Conservation (phyloP, 2,329 filamentous ascomycete species). For the Xylaria sp. region DNA sequence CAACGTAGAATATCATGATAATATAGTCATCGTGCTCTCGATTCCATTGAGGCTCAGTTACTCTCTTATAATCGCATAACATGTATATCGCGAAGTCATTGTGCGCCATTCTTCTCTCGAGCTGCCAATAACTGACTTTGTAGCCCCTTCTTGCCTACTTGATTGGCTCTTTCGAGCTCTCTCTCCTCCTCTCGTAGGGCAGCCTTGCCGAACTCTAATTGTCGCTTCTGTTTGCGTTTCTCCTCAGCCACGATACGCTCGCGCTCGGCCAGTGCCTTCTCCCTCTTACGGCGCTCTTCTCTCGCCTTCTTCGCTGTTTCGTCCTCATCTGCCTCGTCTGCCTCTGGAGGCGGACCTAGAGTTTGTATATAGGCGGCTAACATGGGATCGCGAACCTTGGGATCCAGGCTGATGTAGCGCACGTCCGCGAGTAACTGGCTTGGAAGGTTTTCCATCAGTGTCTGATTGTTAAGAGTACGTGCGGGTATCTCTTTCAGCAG, state of each 20-base stretch:
- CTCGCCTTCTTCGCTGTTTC: conserved; percentile 61
- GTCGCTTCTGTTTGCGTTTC: conserved; percentile 68
- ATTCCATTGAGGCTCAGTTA: conserved; percentile 18
- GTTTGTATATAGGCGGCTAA: conserved; percentile 74
- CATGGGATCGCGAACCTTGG: conserved; percentile 70
- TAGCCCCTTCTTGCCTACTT: conserved; percentile 73
- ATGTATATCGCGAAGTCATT: conserved; percentile 13
- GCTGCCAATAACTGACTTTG: conserved; percentile 66
- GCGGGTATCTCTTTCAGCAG: conserved; percentile 72
- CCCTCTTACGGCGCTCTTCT: conserved; percentile 67
- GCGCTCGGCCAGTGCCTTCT: conserved; percentile 74
- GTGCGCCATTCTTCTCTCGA: conserved; percentile 35
- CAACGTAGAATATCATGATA: conserved; percentile 3
- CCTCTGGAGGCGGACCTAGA: conserved; percentile 66
- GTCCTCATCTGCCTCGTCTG: conserved; percentile 60
- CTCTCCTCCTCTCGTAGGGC: conserved; percentile 73
- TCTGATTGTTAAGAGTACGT: conserved; percentile 68
- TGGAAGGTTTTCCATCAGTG: conserved; percentile 68
- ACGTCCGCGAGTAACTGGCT: conserved; percentile 72
- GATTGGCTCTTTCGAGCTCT: conserved; percentile 76
- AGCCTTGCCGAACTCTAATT: conserved; percentile 70
- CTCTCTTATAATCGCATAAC: background rate
- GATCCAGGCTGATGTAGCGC: conserved; percentile 74
- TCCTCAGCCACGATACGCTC: conserved; percentile 72
- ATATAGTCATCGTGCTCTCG: conserved; percentile 4